Conservation (phyloP, 257 asterid genomes). For the Henckelia pumila region DNA sequence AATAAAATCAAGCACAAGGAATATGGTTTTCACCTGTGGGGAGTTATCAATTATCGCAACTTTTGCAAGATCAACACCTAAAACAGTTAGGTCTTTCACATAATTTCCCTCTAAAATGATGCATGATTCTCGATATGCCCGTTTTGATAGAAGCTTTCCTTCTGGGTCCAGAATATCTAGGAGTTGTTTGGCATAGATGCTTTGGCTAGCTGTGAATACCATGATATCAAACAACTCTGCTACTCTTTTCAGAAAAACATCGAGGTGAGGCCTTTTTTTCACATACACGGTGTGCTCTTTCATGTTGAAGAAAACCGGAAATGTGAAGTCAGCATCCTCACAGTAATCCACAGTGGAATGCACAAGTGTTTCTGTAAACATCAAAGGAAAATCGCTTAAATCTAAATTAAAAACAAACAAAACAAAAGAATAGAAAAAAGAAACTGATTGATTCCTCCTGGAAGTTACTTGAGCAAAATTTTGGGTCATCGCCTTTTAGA, state of each 20-base stretch:
- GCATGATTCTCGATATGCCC: constrained; percentile 98
- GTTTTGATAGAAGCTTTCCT: constrained; percentile 66
- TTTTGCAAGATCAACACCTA: constrained; percentile 92
- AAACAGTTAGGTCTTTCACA: constrained; percentile 83
- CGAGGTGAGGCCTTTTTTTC: constrained; percentile 82
- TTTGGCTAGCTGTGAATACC: constrained; percentile 95
- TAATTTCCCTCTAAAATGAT: constrained; percentile 68
- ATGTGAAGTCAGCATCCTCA: constrained; percentile 83
- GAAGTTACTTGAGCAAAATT: constrained; percentile 6
- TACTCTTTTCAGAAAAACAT: constrained; percentile 69
- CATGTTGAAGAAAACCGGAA: constrained; percentile 79
- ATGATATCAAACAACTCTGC: constrained; percentile 82
- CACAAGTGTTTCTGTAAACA: constrained; percentile 86
- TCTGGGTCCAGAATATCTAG: constrained; percentile 90
- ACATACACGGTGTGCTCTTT: constrained; percentile 86
- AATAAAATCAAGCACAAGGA: constrained; percentile 8
- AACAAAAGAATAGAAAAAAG: background rate
- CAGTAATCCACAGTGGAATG: constrained; percentile 84
- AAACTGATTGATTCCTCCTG: constrained; percentile 19
- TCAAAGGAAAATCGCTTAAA: constrained; percentile 22
- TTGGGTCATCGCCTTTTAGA: background rate
- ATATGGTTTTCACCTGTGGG: constrained; percentile 68
- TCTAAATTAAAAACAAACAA: background rate
- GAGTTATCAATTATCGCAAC: constrained; percentile 85
- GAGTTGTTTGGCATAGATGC: constrained; percentile 84